Base-by-base conservation (phyloP, 176 grass and related monocot genomes). In the Stipa capillata region DNA sequence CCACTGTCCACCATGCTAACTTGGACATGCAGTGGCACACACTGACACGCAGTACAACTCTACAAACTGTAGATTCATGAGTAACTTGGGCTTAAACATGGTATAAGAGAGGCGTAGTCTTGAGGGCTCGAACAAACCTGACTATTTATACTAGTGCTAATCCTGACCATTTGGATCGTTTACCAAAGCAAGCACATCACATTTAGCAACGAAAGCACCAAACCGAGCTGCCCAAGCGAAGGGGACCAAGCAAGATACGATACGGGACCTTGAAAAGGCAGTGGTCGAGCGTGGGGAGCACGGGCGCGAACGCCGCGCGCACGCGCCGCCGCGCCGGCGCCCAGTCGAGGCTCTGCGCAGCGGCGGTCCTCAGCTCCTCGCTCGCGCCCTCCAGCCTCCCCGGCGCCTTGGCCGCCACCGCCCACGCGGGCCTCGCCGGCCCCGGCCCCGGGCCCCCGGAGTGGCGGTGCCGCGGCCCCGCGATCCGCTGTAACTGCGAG, bases 191-290 rank as follows among this genome's bases (percentile, higher is more conserved):
- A 78, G 16, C 50, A 1, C 55, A 21, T 14, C 51, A 16, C n/a
- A n/a, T n/a, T 17, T 39, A 40, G 33, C 21, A 74, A 57, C 1
- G 55, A 32, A 42, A 65, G 60, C 13, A 66, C 39, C 45, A 78
- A 78, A 35, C 32, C 20, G 23, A 69, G 40, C 6, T 11, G 83
- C 40, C 66, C 57, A 65, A 56, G 25, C 40, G 11, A 79, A 20
- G 20, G 34, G 44, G 50, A 48, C 12, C 1, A 44, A 66, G 36
- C 27, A 60, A 74, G 37, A 47, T 0, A 1, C 34, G 62, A 50
- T 18, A 56, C 28, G 78, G 37, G n/a, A 90, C 94, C 94, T 97
- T 92, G 87, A 97, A 97, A 25, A 97, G 84, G 87, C 68, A 89
- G 73, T 97, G 91, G 51, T 97, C 94, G 59, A 97, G 91, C 35